Base-by-base conservation (phyloP, 352 stramenopile species). In the Halophytophthora polymorphica region DNA sequence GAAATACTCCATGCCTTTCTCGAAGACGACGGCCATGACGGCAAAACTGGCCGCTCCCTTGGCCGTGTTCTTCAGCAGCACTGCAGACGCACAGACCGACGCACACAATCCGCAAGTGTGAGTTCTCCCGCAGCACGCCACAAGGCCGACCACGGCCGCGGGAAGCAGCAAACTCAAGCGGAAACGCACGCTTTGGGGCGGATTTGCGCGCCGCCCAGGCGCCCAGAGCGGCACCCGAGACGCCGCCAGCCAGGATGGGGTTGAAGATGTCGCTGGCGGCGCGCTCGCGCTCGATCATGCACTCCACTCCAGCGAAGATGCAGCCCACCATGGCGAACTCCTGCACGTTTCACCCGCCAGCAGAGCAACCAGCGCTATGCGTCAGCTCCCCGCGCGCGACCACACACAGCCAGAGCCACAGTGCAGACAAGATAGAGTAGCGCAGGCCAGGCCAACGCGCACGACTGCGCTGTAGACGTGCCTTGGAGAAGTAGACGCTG, bases 401-500 rank as follows among this genome's bases (percentile, higher is more conserved):
- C 25, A 8, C 25, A 31, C 25, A 31, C 4, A 4, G 8, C 25
- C 8, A 8, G 25, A 31, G 25, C 25, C 4, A 8, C 4, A 4
- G 8, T 31, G 8, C 4, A 31, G 25, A 31, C 25, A 8, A 31
- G 25, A 31, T 31, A 31, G 25, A 31, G 4, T 4, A 31, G 25
- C 25, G 25, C 25, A 31, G 25, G 25, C 25, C 8, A 31, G 18
- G 4, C 15, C 19, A 10, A 31, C 8, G 13, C 42, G 4, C 8
- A 4, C 8, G 25, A 31, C 4, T 31, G 25, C 25, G 25, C 25
- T 31, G 25, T 8, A 31, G 25, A 52, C 45, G 17, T 68, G 73
- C 83, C 73, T 88, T 90, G 60, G 83, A 83, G 45, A 92, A 95
- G 78, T 95, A 93, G 42, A 92, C 53, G 59, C 85, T 95, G 55